Base-by-base conservation (phyloP, 2,329 filamentous ascomycete genomes). In the Paraconiothyrium brasiliense region DNA sequence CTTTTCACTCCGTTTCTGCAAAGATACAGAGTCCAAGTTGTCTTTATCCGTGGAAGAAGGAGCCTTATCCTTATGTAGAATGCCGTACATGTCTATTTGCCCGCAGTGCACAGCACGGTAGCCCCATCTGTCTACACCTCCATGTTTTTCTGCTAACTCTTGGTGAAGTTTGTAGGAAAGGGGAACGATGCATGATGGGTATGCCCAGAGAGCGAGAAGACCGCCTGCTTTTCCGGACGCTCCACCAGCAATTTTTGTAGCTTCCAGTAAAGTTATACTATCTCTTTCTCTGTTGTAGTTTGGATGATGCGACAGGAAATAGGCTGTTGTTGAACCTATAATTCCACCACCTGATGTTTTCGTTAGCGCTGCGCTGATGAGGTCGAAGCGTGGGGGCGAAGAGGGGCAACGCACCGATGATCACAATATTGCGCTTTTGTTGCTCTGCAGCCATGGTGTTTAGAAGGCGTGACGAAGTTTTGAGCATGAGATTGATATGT, bases 161-260 rank as follows among this genome's bases (percentile, higher is more conserved):
- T 50, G 30, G 73, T 98, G 95, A 16, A 98, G 84, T 51, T 85
- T 86, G 79, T 93, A 98, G 60, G 92, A 96, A 46, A 98, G 83
- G 0, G 92, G 92, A 0, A 97, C 94, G 43, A 98, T 88, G 71
- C 87, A 90, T 60, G 83, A 84, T 0, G 95, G 95, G 74, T 97
- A 97, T 0, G 94, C 95, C 93, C 94, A 98, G 16, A 94, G 83
- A 0, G 90, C 95, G 24, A 99, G 85, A 4, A 99, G 84, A 1
- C 95, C 95, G 16, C 95, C 95, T 0, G 95, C 94, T 81, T 97
- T 98, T 44, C 95, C 95, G 9, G 93, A 97, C 41, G 95, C 94
- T 27, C 92, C 94, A n/a, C 92, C 88, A 7, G 95, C 95, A 66
- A 98, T 90, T 48, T 89, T 85, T 3, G 89, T 89, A 0, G 95